Percentiles rank a stretch among this genome's conserved stretches.
Conservation (phyloP, 1,284 basidiomycete species). For the Ceratobasidium papillatum region DNA sequence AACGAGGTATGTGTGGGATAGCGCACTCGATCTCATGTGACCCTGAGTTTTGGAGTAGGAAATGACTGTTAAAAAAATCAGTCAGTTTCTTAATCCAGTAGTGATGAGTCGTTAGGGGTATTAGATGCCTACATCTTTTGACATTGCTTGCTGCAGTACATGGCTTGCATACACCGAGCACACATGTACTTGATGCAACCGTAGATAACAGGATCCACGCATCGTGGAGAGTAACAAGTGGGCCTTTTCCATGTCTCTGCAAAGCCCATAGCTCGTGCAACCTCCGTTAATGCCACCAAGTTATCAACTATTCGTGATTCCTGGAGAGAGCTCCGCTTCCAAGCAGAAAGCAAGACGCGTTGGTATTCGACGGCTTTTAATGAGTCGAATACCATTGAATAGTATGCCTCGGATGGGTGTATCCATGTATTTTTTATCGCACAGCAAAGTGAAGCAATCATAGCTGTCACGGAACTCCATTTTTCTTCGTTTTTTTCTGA, state of each 20-base stretch:
- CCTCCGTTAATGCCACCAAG: background rate
- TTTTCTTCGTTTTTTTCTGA: background rate
- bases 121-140: background rate
- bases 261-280: background rate
- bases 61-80: too few relatives aligned
- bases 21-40: too few relatives aligned
- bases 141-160: background rate
- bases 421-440: background rate
- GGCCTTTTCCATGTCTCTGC: background rate
- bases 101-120: too few relatives aligned
- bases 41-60: too few relatives aligned
- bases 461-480: background rate
- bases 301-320: background rate
- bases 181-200: background rate
- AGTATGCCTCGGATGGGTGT: background rate
- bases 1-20: too few relatives aligned
- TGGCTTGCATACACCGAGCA: background rate
- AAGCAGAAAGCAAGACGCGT: background rate
- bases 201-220: background rate
- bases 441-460: background rate
- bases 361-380: background rate
- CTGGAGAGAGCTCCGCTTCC: background rate
- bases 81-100: too few relatives aligned
- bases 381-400: background rate
- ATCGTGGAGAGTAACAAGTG: background rate